A percentile compares a stretch with the other conserved stretches of the same genome.
phyloP scores from a whole-genome alignment of 164 flowering plant genomes.

The Stephania cephalantha region DNA sequence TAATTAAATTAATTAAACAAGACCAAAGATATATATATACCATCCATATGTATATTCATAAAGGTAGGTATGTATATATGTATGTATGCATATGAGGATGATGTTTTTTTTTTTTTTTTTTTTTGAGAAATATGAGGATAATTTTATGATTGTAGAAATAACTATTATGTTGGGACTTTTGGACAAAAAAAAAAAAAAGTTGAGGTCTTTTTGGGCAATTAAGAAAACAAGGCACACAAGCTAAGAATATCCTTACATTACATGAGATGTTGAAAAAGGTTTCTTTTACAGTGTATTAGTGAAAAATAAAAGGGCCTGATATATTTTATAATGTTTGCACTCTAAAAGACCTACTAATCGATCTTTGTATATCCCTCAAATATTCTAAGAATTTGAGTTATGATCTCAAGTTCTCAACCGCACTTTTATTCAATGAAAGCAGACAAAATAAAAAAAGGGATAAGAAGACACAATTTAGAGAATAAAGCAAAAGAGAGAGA shows the following conservation, averaged over 20 bases:
- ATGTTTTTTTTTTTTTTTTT: no score
- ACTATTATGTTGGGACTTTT: no score
- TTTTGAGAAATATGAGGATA: no score
- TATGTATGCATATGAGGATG: no score
- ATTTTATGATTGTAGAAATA: no score
- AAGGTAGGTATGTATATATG: no score
- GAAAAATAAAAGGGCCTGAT: conserved; percentile 1
- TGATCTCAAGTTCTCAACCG: background rate
- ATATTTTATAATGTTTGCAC: background rate
- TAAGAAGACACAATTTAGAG: background rate
- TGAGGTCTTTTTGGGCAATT: background rate
- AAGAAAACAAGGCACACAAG: background rate
- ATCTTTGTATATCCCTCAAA: conserved; percentile 21
- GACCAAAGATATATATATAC: no score
- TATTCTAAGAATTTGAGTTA: background rate
- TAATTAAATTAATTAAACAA: no score
- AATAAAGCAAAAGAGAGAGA: background rate
- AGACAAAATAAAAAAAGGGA: conserved; percentile 5
- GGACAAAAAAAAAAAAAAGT: no score
- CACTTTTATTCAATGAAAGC: background rate
- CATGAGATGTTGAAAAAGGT: background rate
- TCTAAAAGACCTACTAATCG: conserved; percentile 13
- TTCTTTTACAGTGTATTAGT: background rate
- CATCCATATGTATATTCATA: no score
- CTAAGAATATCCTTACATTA: background rate